These are phyloP conservation scores for Solanum corneliomulleri DNA, from an alignment of 257 asterid species.

Conservation along the genomic window DNA sequence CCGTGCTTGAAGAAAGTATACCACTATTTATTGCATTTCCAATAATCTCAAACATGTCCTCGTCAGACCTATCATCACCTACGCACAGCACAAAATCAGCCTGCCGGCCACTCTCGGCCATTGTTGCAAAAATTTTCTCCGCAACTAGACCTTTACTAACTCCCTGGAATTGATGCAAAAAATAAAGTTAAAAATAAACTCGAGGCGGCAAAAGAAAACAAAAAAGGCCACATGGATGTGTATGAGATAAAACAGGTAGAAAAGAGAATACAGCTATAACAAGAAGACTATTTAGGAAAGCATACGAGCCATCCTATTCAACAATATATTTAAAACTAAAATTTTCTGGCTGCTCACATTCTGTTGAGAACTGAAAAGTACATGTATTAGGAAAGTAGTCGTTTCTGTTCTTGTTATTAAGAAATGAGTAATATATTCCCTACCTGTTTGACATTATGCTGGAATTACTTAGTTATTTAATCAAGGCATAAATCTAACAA, in stretches of 20 bases:
- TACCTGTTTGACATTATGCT: neutral
- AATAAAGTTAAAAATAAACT: neutral
- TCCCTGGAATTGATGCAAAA: constrained; percentile 18
- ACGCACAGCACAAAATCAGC: constrained; percentile 44
- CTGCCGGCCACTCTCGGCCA: constrained; percentile 22
- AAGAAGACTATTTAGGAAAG: neutral
- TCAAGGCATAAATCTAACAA: neutral
- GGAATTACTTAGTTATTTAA: neutral
- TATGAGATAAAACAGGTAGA: neutral
- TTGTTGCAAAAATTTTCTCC: constrained; percentile 23
- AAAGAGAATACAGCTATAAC: neutral
- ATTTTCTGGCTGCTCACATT: neutral
- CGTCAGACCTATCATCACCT: constrained; percentile 52
- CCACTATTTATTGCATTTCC: constrained; percentile 15
- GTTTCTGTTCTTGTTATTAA: neutral
- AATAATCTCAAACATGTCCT: constrained; percentile 46
- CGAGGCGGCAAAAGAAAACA: neutral
- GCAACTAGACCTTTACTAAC: constrained; percentile 46
- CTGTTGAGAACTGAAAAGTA: neutral
- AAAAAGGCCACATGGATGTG: neutral
- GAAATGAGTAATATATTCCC: neutral
- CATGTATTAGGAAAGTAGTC: neutral
- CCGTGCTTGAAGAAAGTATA: constrained; percentile 11
- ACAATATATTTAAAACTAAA: neutral
- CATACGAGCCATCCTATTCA: neutral